Conservation (phyloP, 805 yeast genomes). For the Candida tibetensis region DNA sequence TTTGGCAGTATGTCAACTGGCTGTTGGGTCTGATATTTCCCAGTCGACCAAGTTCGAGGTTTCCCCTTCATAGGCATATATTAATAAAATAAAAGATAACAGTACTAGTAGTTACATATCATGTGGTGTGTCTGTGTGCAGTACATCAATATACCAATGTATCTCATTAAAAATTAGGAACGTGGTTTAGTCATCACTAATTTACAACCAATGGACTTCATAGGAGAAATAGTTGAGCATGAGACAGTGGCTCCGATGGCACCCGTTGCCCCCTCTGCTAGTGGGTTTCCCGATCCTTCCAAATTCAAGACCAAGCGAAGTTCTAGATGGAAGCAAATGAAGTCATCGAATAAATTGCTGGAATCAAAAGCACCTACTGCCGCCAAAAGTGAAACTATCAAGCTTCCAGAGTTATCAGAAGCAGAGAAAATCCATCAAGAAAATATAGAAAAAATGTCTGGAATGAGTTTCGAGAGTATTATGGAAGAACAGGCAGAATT, state of each 20-base stretch:
- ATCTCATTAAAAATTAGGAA: too few species aligned
- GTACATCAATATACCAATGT: too few species aligned
- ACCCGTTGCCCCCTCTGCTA: conserved; percentile 22
- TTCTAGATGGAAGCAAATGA: conserved; percentile 43
- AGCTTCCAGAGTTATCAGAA: conserved; percentile 43
- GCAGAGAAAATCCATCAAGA: conserved; percentile 75
- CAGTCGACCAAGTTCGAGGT: too few species aligned
- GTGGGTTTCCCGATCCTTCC: conserved; percentile 36
- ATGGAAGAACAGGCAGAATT: conserved; percentile 64
- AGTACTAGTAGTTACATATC: too few species aligned
- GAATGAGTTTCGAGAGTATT: conserved; percentile 67
- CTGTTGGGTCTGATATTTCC: neutral
- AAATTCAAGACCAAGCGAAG: conserved; percentile 32
- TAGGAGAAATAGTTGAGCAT: conserved; percentile 73
- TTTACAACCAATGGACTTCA: conserved; percentile 50
- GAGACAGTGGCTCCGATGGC: conserved; percentile 39
- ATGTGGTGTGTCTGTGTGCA: too few species aligned
- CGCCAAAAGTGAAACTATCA: too few species aligned
- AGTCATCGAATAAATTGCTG: neutral
- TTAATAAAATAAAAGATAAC: too few species aligned
- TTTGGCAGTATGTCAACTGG: conserved; percentile 7
- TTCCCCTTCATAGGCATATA: too few species aligned
- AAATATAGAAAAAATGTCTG: conserved; percentile 58
- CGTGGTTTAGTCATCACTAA: too few species aligned
- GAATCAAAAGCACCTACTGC: too few species aligned